Evolutionary conservation across 495 filamentous ascomycete species (phyloP).

Genomic region (Xylaria venustula): DNA sequence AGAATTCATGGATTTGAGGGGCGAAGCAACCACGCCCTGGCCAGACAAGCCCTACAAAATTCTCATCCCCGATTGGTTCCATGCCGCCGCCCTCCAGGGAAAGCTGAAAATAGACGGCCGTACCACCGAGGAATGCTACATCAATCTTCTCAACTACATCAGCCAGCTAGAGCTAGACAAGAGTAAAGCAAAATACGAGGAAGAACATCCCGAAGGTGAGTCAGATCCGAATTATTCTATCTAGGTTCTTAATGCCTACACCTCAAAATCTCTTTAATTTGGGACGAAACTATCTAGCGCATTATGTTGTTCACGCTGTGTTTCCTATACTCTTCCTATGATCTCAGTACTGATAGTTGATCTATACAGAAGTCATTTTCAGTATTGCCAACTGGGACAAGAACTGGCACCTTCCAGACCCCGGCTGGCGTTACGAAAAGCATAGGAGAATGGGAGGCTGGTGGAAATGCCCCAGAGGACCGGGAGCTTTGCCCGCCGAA

Average conservation of each 20-base stretch:
- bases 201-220: slow-evolving; percentile 5
- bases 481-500: slow-evolving; percentile 31
- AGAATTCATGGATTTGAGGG: background rate
- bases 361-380: background rate
- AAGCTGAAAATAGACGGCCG: slow-evolving; percentile 10
- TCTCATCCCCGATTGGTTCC: slow-evolving; percentile 35
- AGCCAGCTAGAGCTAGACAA: slow-evolving; percentile 4
- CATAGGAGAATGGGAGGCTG: slow-evolving; percentile 31
- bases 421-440: slow-evolving; percentile 27
- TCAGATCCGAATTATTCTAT: too few species aligned
- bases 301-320: background rate
- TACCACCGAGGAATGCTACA: slow-evolving; percentile 1
- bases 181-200: background rate
- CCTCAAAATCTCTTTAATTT: background rate
- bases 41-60: background rate
- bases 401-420: slow-evolving; percentile 32
- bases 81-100: slow-evolving; percentile 13
- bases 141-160: slow-evolving; percentile 15
- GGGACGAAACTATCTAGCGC: too few species aligned
- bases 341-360: background rate
- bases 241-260: background rate
- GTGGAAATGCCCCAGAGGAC: slow-evolving; percentile 41
- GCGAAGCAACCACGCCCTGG: background rate
- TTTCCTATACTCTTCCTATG: background rate
- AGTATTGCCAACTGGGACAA: slow-evolving; percentile 21